Percentiles rank a stretch among this genome's conserved stretches.
Evolutionary conservation across 768 basidiomycete species (phyloP).

Genomic region (Pleurotus djamor): DNA sequence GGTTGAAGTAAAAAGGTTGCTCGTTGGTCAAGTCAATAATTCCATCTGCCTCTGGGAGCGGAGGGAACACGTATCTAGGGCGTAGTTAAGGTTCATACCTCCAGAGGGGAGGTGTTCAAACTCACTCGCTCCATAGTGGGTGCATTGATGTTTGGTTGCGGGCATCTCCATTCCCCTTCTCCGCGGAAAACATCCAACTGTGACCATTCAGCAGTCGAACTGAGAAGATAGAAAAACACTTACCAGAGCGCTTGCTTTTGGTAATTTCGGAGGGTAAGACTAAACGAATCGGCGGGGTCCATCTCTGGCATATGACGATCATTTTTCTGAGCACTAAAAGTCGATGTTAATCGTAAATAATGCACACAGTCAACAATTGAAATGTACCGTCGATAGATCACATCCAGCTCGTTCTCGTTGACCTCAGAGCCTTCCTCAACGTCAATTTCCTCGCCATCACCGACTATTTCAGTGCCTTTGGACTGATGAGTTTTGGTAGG

Average conservation of each 20-base stretch:
- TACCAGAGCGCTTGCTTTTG: constrained; percentile 91
- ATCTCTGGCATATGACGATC: constrained; percentile 77
- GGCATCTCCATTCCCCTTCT: constrained; percentile 70
- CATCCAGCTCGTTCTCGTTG: constrained; percentile 73
- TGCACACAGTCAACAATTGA: neutral
- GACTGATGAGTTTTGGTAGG: constrained; percentile 4
- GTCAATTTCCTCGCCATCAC: constrained; percentile 80
- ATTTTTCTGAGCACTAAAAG: constrained; percentile 74
- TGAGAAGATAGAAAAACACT: constrained; percentile 17
- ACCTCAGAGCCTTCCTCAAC: constrained; percentile 84
- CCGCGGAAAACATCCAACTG: constrained; percentile 92
- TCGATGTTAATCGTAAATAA: neutral
- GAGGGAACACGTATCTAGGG: constrained; percentile 71
- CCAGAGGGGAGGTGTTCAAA: constrained; percentile 8
- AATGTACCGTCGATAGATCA: constrained; percentile 80
- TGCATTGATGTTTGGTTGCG: constrained; percentile 77
- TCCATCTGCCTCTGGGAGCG: constrained; percentile 45
- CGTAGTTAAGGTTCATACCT: constrained; percentile 8
- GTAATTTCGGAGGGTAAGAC: constrained; percentile 75
- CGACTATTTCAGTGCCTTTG: constrained; percentile 59
- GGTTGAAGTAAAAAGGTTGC: constrained; percentile 82
- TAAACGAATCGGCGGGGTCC: constrained; percentile 79
- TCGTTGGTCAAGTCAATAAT: constrained; percentile 86
- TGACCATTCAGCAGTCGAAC: neutral
- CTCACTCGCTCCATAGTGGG: constrained; percentile 92